Base-by-base conservation (phyloP, 2,329 filamentous ascomycete species). In the Phialocephala sp. region DNA sequence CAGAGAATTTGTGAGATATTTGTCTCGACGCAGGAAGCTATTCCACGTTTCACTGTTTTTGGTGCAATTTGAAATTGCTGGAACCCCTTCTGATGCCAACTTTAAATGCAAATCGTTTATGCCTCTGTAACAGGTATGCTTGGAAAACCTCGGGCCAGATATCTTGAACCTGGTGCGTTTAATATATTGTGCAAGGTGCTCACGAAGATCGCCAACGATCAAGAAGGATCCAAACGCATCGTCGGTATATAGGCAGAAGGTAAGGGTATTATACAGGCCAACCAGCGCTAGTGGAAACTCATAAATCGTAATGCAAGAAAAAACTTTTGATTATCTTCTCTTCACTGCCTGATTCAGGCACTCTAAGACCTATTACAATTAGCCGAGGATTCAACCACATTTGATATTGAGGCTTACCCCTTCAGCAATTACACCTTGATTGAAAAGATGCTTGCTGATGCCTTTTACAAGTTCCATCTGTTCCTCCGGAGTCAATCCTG, bases 401-500 rank as follows among this genome's bases (percentile, higher is more conserved):
- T 36, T 22, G 6, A 15, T 12, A 1, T 24, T 15, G n/a, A 27
- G 24, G 65, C 75, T 72, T 71, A 76, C 76, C n/a, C 69, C 68
- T 66, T 76, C 75, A 52, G 74, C 54, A 66, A 77, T 73, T 8
- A 76, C 72, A 60, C 85, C 87, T 77, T 91, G 88, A 74, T 90
- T 90, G 67, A 83, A 82, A 47, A 91, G 80, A 74, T 90, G 89
- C 70, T 85, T 85, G 63, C 83, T 82, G 76, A 91, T 87, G 8
- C 83, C 83, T 76, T 85, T 87, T 32, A 93, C 83, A 60, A 92
- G 82, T 79, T 97, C 94, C 68, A 97, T 84, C 80, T 99, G 94
- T 79, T 99, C 93, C 47, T 97, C 93, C 1, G 89, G 81, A 0
- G 88, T 89, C 72, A 99, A 81, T n/a, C 94, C 94, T 6, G 89